Percentiles rank a stretch among this genome's conserved stretches.
Evolutionary conservation across 345 rosid genomes (phyloP).

Genomic region (Kernera saxatilis): DNA sequence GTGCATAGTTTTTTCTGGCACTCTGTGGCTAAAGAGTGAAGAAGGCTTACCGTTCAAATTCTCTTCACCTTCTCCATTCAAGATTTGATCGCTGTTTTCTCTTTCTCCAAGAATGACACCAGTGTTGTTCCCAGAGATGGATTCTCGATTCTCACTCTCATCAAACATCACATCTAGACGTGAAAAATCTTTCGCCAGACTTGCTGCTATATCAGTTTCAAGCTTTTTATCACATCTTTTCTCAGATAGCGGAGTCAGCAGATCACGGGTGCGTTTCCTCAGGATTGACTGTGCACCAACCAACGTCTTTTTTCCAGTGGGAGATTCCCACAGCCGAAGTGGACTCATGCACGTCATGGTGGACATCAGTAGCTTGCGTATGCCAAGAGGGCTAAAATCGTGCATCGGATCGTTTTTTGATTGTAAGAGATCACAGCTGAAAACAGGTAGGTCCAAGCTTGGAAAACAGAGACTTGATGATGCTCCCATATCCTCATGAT

Average conservation of each 20-base stretch:
- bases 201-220: conserved; percentile 62
- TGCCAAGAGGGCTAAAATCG: conserved; percentile 95
- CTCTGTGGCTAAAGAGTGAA: conserved; percentile 19
- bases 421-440: conserved; percentile 83
- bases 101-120: conserved; percentile 40
- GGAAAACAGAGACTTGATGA: conserved; percentile 86
- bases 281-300: conserved; percentile 76
- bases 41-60: conserved; percentile 20
- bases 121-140: conserved; percentile 26
- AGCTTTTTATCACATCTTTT: conserved; percentile 76
- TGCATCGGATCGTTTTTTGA: conserved; percentile 67
- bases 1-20: conserved; percentile 25
- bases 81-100: conserved; percentile 41
- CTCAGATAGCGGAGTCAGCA: conserved; percentile 88
- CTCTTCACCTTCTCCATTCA: conserved; percentile 27
- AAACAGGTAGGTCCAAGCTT: conserved; percentile 82
- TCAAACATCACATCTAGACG: conserved; percentile 80
- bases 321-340: conserved; percentile 87
- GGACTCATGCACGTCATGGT: conserved; percentile 86
- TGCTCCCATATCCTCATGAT: conserved; percentile 49
- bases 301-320: conserved; percentile 82
- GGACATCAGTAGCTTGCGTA: conserved; percentile 91
- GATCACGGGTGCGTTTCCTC: conserved; percentile 80
- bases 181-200: conserved; percentile 69
- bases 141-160: conserved; percentile 38